phyloP scores from a whole-genome alignment of 805 yeast species.

The Schwanniomyces occidentalis region DNA sequence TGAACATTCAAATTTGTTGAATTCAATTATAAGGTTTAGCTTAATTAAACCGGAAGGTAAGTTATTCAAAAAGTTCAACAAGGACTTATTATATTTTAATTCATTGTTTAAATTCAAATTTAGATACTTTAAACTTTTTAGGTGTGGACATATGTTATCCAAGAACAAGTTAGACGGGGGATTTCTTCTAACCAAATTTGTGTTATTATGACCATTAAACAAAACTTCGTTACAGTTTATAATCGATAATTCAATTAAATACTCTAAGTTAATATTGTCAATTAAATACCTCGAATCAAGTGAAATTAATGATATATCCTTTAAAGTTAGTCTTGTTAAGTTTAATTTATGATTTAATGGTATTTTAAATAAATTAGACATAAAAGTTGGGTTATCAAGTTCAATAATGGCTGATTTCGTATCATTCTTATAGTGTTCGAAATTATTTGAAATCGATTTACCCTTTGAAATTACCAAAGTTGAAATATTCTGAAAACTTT shows the following conservation, averaged over 20 bases:
- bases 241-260: slow-evolving; percentile 8
- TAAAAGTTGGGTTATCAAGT: slow-evolving; percentile 5
- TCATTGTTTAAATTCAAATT: slow-evolving; percentile 13
- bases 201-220: slow-evolving; percentile 3
- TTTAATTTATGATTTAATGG: slow-evolving; percentile 1
- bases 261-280: slow-evolving; percentile 4
- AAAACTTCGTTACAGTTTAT: slow-evolving; percentile 13
- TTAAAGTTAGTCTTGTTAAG: slow-evolving; percentile 7
- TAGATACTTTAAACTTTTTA: slow-evolving; percentile 6
- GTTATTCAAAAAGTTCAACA: slow-evolving; percentile 5
- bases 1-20: slow-evolving; percentile 8
- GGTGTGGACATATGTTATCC: slow-evolving; percentile 6
- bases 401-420: neutral
- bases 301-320: slow-evolving; percentile 8
- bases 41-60: slow-evolving; percentile 3
- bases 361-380: slow-evolving; percentile 4
- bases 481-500: slow-evolving; percentile 4
- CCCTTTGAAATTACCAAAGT: slow-evolving; percentile 5
- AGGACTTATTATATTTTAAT: slow-evolving; percentile 10
- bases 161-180: slow-evolving; percentile 11
- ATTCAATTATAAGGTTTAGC: slow-evolving; percentile 7
- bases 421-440: slow-evolving; percentile 7
- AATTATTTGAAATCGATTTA: slow-evolving; percentile 5
- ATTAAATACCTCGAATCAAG: slow-evolving; percentile 9
- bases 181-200: slow-evolving; percentile 9